Evolutionary conservation across 1,139 yeast species (phyloP).

Genomic region (Hansenula sp.): DNA sequence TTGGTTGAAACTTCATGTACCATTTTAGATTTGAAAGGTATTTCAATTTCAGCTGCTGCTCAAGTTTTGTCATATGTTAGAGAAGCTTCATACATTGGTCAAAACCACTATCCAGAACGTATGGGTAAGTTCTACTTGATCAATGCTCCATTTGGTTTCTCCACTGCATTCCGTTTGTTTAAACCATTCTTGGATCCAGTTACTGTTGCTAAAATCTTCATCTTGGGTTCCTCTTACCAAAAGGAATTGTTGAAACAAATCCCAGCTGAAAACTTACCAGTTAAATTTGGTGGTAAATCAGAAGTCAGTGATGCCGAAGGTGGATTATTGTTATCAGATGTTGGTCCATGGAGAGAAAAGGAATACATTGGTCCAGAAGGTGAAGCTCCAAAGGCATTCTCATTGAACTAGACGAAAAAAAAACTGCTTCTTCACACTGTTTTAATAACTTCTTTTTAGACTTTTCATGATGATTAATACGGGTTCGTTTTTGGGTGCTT

Average conservation of each 20-base stretch:
- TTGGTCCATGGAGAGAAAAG: conserved; percentile 97
- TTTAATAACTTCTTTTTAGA: too few relatives aligned
- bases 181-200: conserved; percentile 96
- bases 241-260: conserved; percentile 86
- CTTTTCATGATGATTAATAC: not conserved
- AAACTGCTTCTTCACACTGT: not conserved
- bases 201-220: conserved; percentile 93
- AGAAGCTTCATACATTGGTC: conserved; percentile 92
- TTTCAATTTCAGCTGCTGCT: conserved; percentile 76
- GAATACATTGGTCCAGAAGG: conserved; percentile 83
- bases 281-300: conserved; percentile 83
- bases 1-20: conserved; percentile 96
- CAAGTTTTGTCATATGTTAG: conserved; percentile 84
- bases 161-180: conserved; percentile 86
- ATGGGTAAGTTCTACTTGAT: conserved; percentile 97
- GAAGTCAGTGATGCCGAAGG: conserved; percentile 61
- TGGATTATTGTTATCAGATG: conserved; percentile 81
- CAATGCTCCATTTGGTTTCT: conserved; percentile 96
- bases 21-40: conserved; percentile 90
- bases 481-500: not conserved
- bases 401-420: conserved; percentile 16
- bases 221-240: conserved; percentile 74
- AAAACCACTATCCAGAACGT: conserved; percentile 98
- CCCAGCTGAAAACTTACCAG: conserved; percentile 89
- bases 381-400: conserved; percentile 64